Percentiles rank a stretch among this genome's conserved stretches.
phyloP scores from a whole-genome alignment of 1,139 yeast species.

The Geotrichum bryndzae region DNA sequence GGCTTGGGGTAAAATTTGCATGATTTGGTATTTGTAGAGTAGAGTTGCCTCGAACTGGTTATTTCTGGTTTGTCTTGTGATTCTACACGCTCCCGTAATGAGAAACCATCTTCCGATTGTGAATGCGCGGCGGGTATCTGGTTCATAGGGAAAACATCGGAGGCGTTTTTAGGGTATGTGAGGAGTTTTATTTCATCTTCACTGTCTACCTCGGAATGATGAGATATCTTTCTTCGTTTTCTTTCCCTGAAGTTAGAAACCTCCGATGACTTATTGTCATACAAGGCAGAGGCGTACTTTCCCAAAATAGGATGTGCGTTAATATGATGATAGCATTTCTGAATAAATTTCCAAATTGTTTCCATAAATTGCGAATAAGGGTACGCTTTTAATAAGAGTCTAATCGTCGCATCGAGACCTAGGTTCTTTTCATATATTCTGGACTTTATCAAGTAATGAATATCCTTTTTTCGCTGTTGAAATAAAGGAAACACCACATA shows the following conservation, averaged over 20 bases:
- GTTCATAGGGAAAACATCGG: too few species aligned
- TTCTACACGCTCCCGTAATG: neutral
- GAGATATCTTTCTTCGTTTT: neutral
- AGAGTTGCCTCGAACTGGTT: neutral
- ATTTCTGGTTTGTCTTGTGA: too few species aligned
- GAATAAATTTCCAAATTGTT: neutral
- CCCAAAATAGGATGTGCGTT: neutral
- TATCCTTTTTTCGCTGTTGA: neutral
- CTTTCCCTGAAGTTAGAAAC: neutral
- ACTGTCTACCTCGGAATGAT: neutral
- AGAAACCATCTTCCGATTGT: neutral
- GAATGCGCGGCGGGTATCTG: constrained; percentile 3
- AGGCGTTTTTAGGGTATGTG: neutral
- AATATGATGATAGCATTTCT: neutral
- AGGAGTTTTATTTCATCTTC: constrained; percentile 1
- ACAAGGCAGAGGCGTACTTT: neutral
- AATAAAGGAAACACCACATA: neutral
- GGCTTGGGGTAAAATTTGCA: constrained; percentile 5
- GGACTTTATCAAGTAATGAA: neutral
- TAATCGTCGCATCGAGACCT: neutral
- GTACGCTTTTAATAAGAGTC: neutral
- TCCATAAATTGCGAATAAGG: neutral
- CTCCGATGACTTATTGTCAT: neutral
- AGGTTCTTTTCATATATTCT: neutral
- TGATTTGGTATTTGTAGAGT: neutral